Percentiles rank a stretch among this genome's conserved stretches.
Conservation (phyloP, 2,329 filamentous ascomycete genomes). For the Alternaria atra region DNA sequence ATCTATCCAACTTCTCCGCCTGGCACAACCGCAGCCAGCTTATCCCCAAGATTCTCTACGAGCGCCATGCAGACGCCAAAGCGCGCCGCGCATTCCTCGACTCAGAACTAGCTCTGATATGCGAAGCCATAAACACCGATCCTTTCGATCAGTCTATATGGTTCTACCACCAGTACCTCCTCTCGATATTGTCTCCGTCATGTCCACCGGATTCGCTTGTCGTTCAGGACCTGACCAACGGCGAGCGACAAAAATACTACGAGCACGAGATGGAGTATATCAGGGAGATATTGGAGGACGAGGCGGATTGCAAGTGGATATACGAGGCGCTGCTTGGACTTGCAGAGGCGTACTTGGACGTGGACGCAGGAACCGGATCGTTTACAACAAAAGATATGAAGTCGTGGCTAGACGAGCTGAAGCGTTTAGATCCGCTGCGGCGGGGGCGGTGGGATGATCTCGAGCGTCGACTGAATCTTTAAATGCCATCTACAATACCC, state of each 20-base stretch:
- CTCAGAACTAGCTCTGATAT: constrained; percentile 78
- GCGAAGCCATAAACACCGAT: constrained; percentile 82
- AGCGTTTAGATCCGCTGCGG: constrained; percentile 76
- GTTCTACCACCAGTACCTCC: constrained; percentile 93
- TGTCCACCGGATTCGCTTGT: constrained; percentile 65
- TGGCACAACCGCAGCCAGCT: constrained; percentile 92
- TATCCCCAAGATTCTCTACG: constrained; percentile 77
- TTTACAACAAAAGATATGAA: constrained; percentile 57
- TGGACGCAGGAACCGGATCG: constrained; percentile 51
- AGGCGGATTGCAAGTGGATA: constrained; percentile 82
- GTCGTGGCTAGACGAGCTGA: constrained; percentile 69
- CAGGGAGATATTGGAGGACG: constrained; percentile 72
- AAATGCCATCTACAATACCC: constrained; percentile 32
- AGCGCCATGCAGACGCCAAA: constrained; percentile 70
- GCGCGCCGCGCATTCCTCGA: constrained; percentile 76
- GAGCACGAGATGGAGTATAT: constrained; percentile 77
- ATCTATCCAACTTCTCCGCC: constrained; percentile 94
- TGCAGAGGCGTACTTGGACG: constrained; percentile 67
- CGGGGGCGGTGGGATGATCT: constrained; percentile 79
- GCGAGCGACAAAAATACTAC: constrained; percentile 73
- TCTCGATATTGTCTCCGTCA: constrained; percentile 68
- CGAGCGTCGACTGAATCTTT: constrained; percentile 59
- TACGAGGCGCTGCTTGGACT: constrained; percentile 87
- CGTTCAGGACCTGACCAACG: constrained; percentile 67
- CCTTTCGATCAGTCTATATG: constrained; percentile 95